Base-by-base conservation (phyloP, 345 rosid genomes). In the Bruguiera gymnorhiza region DNA sequence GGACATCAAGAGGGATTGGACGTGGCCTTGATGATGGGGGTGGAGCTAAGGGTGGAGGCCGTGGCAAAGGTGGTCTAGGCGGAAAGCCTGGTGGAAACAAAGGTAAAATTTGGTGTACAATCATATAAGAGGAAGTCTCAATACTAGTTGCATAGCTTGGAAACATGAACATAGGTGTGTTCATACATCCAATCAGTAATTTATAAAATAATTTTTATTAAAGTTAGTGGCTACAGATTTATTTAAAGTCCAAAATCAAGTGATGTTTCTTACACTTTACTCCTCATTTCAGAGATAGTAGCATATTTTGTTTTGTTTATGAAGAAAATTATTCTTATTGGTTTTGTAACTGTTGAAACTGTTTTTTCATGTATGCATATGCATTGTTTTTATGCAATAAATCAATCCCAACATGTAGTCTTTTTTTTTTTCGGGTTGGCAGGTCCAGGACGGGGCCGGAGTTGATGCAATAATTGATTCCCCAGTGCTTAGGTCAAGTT, bases 11-110 rank as follows among this genome's bases (percentile, higher is more conserved):
- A 76, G 92, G 90, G 60, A 79, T 81, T 50, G 90, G 96, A 34
- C 89, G 89, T 73, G 90, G 92, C 19, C 78, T 89, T 29, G 96
- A 89, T 69, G 96, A 87, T 70, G 90, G 86, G 37, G 80, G 81
- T 60, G 50, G 50, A 62, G 76, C 84, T 43, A 87, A 81, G 80
- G 91, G 87, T 66, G 93, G 89, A 65, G 84, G 94, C 64, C 84
- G 96, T 43, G 96, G 92, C 66, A 83, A 83, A 71, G 89, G 91
- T 57, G 93, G 90, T 60, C 21, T 83, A 23, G 85, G 88, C 50
- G 92, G 86, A 67, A 88, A 67, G 78, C 48, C 79, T 13, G 75
- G 83, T 72, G 89, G 89, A 75, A 73, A 34, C 83, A 83, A 87
- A 84, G 96, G 96, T 89, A 67, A 71, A 1, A 70, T 24, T 2